A percentile compares a stretch with the other conserved stretches of the same genome.
phyloP scores from a whole-genome alignment of 441 rosid species.

The Capsella rubella region DNA sequence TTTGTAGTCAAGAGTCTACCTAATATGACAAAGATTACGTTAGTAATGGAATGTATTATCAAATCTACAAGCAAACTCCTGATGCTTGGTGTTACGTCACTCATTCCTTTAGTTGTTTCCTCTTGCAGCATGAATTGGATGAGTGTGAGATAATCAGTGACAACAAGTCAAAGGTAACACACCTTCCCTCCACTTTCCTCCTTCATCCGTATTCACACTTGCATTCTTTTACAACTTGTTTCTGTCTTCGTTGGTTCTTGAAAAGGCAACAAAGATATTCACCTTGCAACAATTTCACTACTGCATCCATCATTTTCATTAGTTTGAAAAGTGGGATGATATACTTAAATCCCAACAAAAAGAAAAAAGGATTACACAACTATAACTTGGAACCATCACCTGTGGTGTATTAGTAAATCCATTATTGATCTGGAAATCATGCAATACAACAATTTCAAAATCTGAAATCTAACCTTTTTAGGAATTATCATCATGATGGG shows the following conservation, averaged over 20 bases:
- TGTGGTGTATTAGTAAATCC: constrained; percentile 16
- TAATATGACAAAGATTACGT: background rate
- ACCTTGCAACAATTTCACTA: constrained; percentile 72
- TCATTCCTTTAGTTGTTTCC: background rate
- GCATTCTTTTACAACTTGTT: background rate
- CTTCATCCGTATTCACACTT: background rate
- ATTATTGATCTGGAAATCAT: background rate
- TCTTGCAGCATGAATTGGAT: constrained; percentile 26
- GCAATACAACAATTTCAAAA: background rate
- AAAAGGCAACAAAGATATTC: constrained; percentile 64
- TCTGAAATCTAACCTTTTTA: constrained; percentile 12
- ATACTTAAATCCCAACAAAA: background rate
- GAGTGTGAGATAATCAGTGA: constrained; percentile 16
- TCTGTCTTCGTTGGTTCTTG: constrained; percentile 58
- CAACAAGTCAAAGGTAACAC: background rate
- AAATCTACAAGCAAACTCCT: constrained; percentile 9
- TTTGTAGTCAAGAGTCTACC: background rate
- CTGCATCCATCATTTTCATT: constrained; percentile 32
- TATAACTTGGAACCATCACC: too few relatives aligned
- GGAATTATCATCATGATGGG: background rate
- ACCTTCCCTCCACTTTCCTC: constrained; percentile 10
- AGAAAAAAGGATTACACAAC: constrained; percentile 4
- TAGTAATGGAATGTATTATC: constrained; percentile 4
- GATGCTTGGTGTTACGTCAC: constrained; percentile 19
- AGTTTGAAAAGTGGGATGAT: constrained; percentile 8